These are phyloP conservation scores for Trametes versicolor DNA, from an alignment of 1,284 basidiomycete species.

Conservation along the genomic window DNA sequence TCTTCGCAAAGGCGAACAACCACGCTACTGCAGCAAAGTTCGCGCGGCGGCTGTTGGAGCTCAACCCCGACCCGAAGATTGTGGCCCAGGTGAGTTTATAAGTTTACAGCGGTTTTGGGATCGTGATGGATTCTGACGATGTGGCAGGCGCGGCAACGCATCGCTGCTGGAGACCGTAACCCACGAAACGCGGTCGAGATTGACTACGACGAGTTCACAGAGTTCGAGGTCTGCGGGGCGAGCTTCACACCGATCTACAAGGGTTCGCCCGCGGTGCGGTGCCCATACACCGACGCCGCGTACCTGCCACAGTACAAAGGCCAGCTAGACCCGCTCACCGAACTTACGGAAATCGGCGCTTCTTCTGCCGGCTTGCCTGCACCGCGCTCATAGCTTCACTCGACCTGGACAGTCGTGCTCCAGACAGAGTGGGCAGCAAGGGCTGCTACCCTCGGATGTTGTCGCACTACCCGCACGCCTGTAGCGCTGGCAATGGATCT, in stretches of 20 bases:
- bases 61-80: conserved; percentile 92
- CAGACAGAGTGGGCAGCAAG: conserved; percentile 6
- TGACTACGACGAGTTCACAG: conserved; percentile 92
- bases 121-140: conserved; percentile 1
- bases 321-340: conserved; percentile 69
- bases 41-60: conserved; percentile 88
- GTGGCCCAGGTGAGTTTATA: conserved; percentile 76
- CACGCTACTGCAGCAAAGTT: conserved; percentile 93
- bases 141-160: conserved; percentile 85
- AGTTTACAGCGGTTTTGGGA: conserved; percentile 38
- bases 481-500: conserved; percentile 16
- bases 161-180: conserved; percentile 94
- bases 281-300: conserved; percentile 93
- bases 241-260: conserved; percentile 96
- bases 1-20: conserved; percentile 95
- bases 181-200: conserved; percentile 94
- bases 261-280: conserved; percentile 82
- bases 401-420: conserved; percentile 14
- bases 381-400: conserved; percentile 48
- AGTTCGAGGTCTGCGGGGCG: conserved; percentile 96
- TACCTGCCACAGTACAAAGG: conserved; percentile 93
- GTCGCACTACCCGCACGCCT: conserved; percentile 27
- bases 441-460: conserved; percentile 23
- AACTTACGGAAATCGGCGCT: conserved; percentile 61
- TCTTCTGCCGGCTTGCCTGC: conserved; percentile 77